phyloP scores from a whole-genome alignment of 441 rosid species.

The Gossypium schwendimanii region DNA sequence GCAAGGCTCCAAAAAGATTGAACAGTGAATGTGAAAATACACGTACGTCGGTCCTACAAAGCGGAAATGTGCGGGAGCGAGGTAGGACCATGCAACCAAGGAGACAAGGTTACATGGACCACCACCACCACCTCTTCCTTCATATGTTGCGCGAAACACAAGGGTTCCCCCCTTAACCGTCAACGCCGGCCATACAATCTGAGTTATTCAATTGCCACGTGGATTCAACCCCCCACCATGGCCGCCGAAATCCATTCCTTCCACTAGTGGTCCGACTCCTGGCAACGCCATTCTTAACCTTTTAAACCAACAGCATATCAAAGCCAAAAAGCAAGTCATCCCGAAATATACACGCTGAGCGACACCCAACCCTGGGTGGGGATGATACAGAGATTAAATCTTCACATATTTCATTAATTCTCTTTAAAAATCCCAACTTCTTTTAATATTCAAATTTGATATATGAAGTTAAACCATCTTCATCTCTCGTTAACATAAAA shows the following conservation, averaged over 20 bases:
- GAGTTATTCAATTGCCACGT: conserved; percentile 22
- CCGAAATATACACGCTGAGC: background rate
- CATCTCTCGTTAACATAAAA: background rate
- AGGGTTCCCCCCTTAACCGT: conserved; percentile 25
- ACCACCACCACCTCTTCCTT: conserved; percentile 9
- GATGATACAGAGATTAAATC: background rate
- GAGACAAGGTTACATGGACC: conserved; percentile 29
- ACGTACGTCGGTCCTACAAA: conserved; percentile 8
- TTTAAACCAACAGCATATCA: too few relatives aligned
- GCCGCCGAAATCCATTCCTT: conserved; percentile 15
- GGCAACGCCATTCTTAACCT: conserved; percentile 3
- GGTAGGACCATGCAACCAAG: background rate
- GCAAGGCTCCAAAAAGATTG: background rate
- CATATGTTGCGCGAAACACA: conserved; percentile 24
- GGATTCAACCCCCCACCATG: background rate
- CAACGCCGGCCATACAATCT: conserved; percentile 27
- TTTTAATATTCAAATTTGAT: background rate
- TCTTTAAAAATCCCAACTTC: background rate
- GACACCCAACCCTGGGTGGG: too few relatives aligned
- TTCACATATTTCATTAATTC: background rate
- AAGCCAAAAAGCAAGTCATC: background rate
- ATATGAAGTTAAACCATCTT: too few relatives aligned
- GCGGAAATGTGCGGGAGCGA: background rate
- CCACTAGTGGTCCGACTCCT: conserved; percentile 5
- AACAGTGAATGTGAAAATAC: too few relatives aligned